Evolutionary conservation across 2,329 filamentous ascomycete genomes (phyloP).

Genomic region (Ascosphaera pollenicola): DNA sequence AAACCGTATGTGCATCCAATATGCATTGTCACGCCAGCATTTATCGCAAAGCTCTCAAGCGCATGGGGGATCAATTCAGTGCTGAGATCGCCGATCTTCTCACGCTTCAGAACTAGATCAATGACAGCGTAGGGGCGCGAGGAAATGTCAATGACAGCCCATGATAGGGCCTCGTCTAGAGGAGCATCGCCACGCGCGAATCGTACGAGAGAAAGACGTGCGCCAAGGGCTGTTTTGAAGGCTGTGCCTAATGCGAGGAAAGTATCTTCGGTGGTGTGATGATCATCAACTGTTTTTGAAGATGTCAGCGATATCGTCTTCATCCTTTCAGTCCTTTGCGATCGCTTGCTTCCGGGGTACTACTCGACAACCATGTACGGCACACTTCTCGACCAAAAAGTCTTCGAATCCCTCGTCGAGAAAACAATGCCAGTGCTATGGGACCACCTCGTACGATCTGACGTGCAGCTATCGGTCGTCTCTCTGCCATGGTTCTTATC

Average conservation of each 20-base stretch:
- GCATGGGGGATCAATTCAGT: constrained; percentile 97
- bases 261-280: constrained; percentile 52
- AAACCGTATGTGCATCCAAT: constrained; percentile 76
- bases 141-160: constrained; percentile 83
- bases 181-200: constrained; percentile 87
- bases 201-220: constrained; percentile 58
- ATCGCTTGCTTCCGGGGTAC: constrained; percentile 82
- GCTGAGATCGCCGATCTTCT: constrained; percentile 84
- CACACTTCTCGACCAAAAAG: constrained; percentile 84
- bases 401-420: constrained; percentile 95
- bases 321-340: constrained; percentile 73
- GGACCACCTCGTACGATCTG: constrained; percentile 92
- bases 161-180: constrained; percentile 82
- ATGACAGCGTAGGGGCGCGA: constrained; percentile 75
- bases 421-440: constrained; percentile 97
- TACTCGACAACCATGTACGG: constrained; percentile 99
- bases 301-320: constrained; percentile 88
- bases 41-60: constrained; percentile 80
- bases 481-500: constrained; percentile 96
- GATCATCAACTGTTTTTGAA: constrained; percentile 96
- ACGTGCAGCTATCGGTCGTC: constrained; percentile 92
- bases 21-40: constrained; percentile 76
- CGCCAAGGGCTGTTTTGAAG: constrained; percentile 60
- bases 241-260: constrained; percentile 68
- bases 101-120: constrained; percentile 63